These are phyloP conservation scores for Beverwykella pulmonaria DNA, from an alignment of 495 filamentous ascomycete genomes.

Conservation along the genomic window DNA sequence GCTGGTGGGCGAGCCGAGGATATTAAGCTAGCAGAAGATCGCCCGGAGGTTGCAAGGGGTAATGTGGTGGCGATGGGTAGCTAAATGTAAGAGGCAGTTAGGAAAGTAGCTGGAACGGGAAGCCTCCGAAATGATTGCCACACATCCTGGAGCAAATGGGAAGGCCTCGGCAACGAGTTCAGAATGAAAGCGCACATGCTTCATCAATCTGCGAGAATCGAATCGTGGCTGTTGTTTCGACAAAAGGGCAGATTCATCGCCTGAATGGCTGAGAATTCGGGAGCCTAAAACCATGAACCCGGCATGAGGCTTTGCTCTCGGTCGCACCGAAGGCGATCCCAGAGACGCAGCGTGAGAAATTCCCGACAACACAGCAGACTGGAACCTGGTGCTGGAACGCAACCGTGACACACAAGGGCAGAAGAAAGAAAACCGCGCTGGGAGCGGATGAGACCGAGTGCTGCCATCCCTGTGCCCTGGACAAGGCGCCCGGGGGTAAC, in stretches of 20 bases:
- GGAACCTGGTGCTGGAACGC: neutral
- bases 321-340: constrained; percentile 1
- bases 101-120: constrained; percentile 11
- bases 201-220: neutral
- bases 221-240: constrained; percentile 19
- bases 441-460: neutral
- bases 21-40: constrained; percentile 11
- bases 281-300: neutral
- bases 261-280: constrained; percentile 1
- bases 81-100: neutral
- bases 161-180: constrained; percentile 15
- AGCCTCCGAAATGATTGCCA: constrained; percentile 33
- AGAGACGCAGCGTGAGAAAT: neutral
- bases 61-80: constrained; percentile 16
- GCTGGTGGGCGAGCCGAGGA: constrained; percentile 5
- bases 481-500: neutral
- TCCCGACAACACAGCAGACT: neutral
- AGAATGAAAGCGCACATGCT: constrained; percentile 14
- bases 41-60: constrained; percentile 14
- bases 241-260: neutral
- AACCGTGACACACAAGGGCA: neutral
- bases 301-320: neutral
- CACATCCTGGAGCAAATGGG: constrained; percentile 14
- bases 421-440: neutral
- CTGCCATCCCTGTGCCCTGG: neutral